Percentiles rank a stretch among this genome's conserved stretches.
Evolutionary conservation across 164 flowering plant species (phyloP).

Genomic region (Chloranthus sessilifolius): DNA sequence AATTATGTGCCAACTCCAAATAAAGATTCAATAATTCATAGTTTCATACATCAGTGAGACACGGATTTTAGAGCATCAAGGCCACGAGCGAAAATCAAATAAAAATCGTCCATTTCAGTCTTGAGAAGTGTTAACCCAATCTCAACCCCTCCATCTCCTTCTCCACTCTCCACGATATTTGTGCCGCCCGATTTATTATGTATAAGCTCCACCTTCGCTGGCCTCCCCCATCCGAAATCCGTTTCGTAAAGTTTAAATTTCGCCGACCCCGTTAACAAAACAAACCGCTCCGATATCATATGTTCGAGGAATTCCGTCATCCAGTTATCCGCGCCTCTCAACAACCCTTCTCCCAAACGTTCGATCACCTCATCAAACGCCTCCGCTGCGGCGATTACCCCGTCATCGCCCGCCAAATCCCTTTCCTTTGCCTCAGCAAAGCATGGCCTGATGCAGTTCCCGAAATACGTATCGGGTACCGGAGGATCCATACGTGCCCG

Average conservation of each 20-base stretch:
- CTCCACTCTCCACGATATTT: constrained; percentile 22
- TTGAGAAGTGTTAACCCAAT: constrained; percentile 19
- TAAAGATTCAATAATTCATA: no score
- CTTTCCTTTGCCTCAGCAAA: neutral
- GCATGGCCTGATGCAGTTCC: constrained; percentile 26
- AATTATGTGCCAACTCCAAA: no score
- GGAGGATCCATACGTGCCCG: constrained; percentile 22
- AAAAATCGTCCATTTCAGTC: constrained; percentile 24
- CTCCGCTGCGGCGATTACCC: constrained; percentile 22
- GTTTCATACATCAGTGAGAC: no score
- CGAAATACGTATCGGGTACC: constrained; percentile 34
- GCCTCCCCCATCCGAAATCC: constrained; percentile 69
- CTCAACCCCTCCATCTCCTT: constrained; percentile 29
- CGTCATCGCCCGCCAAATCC: constrained; percentile 23
- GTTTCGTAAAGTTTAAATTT: constrained; percentile 31
- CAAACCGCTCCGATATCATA: neutral
- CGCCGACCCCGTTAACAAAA: constrained; percentile 27
- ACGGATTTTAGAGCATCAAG: constrained; percentile 10
- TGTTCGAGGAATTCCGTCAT: neutral
- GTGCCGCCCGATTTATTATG: constrained; percentile 14
- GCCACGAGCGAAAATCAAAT: constrained; percentile 2
- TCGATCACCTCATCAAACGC: constrained; percentile 15
- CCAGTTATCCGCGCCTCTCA: no score
- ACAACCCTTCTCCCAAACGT: constrained; percentile 1
- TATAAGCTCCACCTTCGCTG: constrained; percentile 27